These are phyloP conservation scores for Carex littledalei DNA, from an alignment of 176 grass and related monocot species.

Conservation along the genomic window DNA sequence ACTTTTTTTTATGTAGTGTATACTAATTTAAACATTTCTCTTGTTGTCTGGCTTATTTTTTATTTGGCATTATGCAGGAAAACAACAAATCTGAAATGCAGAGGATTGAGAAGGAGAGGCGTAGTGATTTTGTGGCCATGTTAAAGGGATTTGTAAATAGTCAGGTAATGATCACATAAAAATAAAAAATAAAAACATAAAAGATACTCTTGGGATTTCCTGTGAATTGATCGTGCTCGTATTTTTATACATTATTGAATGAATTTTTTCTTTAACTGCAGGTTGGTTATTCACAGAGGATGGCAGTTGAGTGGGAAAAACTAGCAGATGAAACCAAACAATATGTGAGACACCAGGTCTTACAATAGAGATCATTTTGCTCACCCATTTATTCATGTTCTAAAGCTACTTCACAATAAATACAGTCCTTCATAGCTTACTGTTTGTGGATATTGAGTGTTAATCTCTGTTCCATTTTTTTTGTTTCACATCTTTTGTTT, in stretches of 20 bases:
- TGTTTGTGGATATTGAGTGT: constrained; percentile 19
- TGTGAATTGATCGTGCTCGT: background rate
- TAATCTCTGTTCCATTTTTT: constrained; percentile 1
- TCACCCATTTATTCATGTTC: constrained; percentile 7
- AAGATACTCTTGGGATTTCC: constrained; percentile 2
- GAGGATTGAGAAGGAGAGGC: constrained; percentile 72
- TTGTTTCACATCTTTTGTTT: background rate
- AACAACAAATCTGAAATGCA: constrained; percentile 74
- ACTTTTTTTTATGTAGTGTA: background rate
- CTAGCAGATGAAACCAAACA: constrained; percentile 66
- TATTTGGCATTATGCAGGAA: constrained; percentile 48
- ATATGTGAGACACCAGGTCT: constrained; percentile 28
- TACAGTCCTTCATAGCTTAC: constrained; percentile 8
- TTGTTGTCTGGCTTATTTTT: constrained; percentile 13
- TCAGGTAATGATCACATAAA: constrained; percentile 42
- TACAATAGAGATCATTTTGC: constrained; percentile 19
- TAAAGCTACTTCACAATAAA: constrained; percentile 20
- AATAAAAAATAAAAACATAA: background rate
- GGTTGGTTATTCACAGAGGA: constrained; percentile 56
- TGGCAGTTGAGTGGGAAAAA: constrained; percentile 59
- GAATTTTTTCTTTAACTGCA: constrained; percentile 23
- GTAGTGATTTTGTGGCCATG: constrained; percentile 56
- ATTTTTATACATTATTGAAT: background rate
- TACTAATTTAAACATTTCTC: background rate
- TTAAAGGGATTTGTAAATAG: constrained; percentile 81